Conservation (phyloP, 1,284 basidiomycete genomes). For the Ganoderma sp. region DNA sequence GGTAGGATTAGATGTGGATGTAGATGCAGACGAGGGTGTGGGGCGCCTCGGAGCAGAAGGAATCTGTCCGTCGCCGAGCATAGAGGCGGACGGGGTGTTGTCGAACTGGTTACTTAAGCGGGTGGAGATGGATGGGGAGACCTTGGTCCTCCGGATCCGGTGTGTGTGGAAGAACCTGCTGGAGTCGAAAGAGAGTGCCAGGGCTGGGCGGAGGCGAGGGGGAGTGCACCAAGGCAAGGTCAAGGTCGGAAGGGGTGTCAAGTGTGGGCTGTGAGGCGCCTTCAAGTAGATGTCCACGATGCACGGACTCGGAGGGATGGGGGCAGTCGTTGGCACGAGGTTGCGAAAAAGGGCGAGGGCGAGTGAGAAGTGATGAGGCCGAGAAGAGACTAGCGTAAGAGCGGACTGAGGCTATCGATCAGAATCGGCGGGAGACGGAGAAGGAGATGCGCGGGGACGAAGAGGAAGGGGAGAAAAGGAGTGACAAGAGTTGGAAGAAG, state of each 20-base stretch:
- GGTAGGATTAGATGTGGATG: neutral
- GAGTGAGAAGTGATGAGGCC: neutral
- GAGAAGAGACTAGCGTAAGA: constrained; percentile 4
- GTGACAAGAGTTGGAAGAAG: constrained; percentile 8
- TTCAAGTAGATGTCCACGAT: neutral
- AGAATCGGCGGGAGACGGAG: neutral
- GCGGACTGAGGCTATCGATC: constrained; percentile 4
- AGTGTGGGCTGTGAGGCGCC: neutral
- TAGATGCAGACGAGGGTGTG: neutral
- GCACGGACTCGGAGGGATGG: neutral
- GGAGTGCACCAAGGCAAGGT: neutral
- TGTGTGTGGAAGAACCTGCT: neutral
- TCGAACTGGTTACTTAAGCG: constrained; percentile 3
- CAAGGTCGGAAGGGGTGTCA: neutral
- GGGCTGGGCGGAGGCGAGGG: neutral
- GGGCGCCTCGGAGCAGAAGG: neutral
- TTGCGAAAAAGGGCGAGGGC: neutral
- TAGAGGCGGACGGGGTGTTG: neutral
- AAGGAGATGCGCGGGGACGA: neutral
- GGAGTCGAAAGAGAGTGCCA: constrained; percentile 4
- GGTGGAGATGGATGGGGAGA: neutral
- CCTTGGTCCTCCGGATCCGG: neutral
- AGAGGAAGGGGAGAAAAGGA: neutral
- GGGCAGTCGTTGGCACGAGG: neutral
- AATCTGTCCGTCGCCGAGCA: neutral